These are phyloP conservation scores for Erythrophleum fordii DNA, from an alignment of 306 rosid genomes.

Conservation along the genomic window DNA sequence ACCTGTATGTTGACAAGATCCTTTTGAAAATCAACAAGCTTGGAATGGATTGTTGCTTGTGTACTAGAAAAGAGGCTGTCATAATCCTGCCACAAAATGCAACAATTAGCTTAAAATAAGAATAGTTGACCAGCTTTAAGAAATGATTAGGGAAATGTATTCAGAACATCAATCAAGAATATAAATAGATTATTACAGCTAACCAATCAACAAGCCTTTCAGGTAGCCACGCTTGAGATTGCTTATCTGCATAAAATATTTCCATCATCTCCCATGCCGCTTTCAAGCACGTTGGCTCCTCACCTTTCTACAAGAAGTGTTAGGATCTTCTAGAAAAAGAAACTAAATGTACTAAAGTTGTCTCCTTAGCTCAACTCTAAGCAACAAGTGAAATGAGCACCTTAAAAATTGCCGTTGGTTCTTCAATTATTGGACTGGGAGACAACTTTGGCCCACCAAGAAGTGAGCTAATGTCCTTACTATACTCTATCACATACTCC, in stretches of 20 bases:
- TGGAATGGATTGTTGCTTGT: conserved; percentile 70
- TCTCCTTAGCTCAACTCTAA: conserved; percentile 7
- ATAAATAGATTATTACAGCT: conserved; percentile 73
- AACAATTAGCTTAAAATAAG: conserved; percentile 21
- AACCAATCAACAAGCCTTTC: conserved; percentile 97
- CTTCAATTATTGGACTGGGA: conserved; percentile 64
- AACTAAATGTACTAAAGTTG: background rate
- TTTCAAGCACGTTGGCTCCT: conserved; percentile 79
- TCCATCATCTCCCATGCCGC: conserved; percentile 97
- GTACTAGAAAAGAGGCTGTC: conserved; percentile 78
- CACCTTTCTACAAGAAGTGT: conserved; percentile 58
- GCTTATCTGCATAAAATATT: conserved; percentile 90
- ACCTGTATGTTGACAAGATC: conserved; percentile 82
- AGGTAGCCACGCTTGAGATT: conserved; percentile 83
- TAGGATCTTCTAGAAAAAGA: conserved; percentile 11
- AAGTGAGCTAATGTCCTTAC: conserved; percentile 77
- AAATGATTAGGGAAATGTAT: background rate
- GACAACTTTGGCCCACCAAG: conserved; percentile 60
- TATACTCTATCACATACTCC: conserved; percentile 87
- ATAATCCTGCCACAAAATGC: conserved; percentile 68
- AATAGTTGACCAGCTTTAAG: conserved; percentile 16
- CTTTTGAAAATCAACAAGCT: conserved; percentile 70
- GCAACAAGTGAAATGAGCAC: conserved; percentile 41
- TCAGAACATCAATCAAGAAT: conserved; percentile 14
- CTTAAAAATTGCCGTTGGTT: conserved; percentile 56